Evolutionary conservation across 73 alveolate species (phyloP), one percentile per base, ranked within the genome.

Genomic region (Breviolum minutum): DNA sequence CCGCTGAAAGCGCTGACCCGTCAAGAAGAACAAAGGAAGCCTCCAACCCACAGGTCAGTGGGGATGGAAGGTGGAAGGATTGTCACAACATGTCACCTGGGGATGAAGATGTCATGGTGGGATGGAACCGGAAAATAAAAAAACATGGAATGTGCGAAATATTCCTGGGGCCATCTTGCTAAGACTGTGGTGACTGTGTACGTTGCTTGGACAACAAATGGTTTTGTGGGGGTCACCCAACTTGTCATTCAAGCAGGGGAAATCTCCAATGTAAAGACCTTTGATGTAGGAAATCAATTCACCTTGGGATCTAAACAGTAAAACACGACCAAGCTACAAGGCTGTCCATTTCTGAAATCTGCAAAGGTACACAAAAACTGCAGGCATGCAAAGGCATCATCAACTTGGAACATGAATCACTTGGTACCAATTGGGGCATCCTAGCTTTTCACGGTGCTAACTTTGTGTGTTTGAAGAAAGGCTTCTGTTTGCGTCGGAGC

Each of bases 11-110:
- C 94, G 83, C 85, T 77, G 63, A 6, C 99, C 94, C 30, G 86
- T 80, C 70, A 64, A 30, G 77, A 94, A 94, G 63, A 60, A 94
- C 74, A 94, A 60, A 22, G 99, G 99, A 20, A 94, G 99, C 94
- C 97, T 90, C 73, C 32, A 63, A 63, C 27, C 62, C 12, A 68
- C 68, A 17, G 13, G 20, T 8, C 63, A 17, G 63, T 13, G 17
- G n/a, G 7, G 40, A 17, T 8, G 87, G 63, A 9, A 77, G 27
- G 63, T 20, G 87, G 54, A 40, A 40, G 0, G 54, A 40, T 40
- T 40, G 3, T 40, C 54, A 40, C 54, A 40, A 40, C 54, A 40
- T 40, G 54, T 40, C 54, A 40, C 74, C 20, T 22, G 86, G 63
- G 63, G 63, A 8, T 17, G 32, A 22, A 22, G 81, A 8, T 71